Conservation (phyloP, 148 eudicot species). For the Nyssa sinensis region DNA sequence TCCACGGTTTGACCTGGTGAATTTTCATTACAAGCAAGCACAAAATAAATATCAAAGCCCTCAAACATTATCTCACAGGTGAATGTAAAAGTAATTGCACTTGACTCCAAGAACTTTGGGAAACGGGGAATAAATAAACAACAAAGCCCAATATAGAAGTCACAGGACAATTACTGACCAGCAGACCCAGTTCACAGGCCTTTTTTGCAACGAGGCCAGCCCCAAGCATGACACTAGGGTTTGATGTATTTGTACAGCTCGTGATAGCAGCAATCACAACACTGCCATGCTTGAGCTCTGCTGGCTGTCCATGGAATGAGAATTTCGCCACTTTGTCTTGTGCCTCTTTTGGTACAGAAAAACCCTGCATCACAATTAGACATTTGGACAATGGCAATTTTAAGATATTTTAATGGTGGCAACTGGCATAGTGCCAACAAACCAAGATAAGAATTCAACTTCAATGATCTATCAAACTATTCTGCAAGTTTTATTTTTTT, state of each 20-base stretch:
- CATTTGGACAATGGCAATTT: conserved; percentile 1
- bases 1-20: conserved; percentile 68
- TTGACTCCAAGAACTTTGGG: background rate
- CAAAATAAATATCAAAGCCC: background rate
- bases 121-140: background rate
- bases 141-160: conserved; percentile 2
- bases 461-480: too few relatives aligned
- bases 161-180: conserved; percentile 29
- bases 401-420: background rate
- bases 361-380: conserved; percentile 40
- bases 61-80: background rate
- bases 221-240: conserved; percentile 73
- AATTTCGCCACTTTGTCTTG: conserved; percentile 60
- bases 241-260: conserved; percentile 69
- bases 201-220: conserved; percentile 63
- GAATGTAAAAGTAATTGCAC: background rate
- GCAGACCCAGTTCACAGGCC: conserved; percentile 56
- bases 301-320: conserved; percentile 57
- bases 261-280: conserved; percentile 75
- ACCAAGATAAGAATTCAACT: background rate
- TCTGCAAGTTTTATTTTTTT: too few relatives aligned
- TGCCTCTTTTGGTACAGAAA: conserved; percentile 61
- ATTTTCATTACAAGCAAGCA: too few relatives aligned
- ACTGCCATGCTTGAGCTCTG: conserved; percentile 70
- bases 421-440: background rate